Evolutionary conservation across 352 stramenopile genomes (phyloP).

Genomic region (Globisporangium alternatum): DNA sequence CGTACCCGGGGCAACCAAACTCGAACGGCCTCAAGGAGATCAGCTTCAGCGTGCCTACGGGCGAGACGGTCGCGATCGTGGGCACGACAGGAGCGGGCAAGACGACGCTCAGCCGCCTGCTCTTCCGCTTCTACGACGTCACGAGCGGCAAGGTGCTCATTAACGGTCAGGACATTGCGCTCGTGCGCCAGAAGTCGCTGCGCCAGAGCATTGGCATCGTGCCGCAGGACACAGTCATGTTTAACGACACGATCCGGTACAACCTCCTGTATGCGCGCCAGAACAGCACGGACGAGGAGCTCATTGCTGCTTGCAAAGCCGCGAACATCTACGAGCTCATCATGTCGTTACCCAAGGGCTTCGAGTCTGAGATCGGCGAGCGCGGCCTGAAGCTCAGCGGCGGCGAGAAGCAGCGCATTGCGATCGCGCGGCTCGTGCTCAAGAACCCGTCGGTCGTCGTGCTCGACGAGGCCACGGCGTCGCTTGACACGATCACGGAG

Average conservation of each 20-base stretch:
- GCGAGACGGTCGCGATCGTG: conserved; percentile 93
- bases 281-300: conserved; percentile 86
- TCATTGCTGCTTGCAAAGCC: conserved; percentile 86
- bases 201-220: conserved; percentile 93
- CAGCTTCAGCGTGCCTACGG: conserved; percentile 54
- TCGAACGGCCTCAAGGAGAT: conserved; percentile 88
- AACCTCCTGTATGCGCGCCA: conserved; percentile 93
- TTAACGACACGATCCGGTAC: conserved; percentile 95
- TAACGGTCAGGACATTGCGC: conserved; percentile 89
- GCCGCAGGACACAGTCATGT: conserved; percentile 95
- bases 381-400: conserved; percentile 76
- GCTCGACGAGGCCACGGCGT: conserved; percentile 77
- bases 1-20: conserved; percentile 86
- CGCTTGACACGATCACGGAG: conserved; percentile 75
- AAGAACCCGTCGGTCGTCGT: conserved; percentile 79
- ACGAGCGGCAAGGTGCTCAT: conserved; percentile 73
- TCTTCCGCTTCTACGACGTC: conserved; percentile 97
- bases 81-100: conserved; percentile 91
- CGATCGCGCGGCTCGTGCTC: conserved; percentile 73
- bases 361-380: conserved; percentile 88
- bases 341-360: conserved; percentile 85
- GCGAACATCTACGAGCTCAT: conserved; percentile 95
- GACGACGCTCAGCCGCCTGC: conserved; percentile 91
- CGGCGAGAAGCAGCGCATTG: conserved; percentile 82
- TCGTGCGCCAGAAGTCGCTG: conserved; percentile 87